Percentiles rank a stretch among this genome's conserved stretches.
phyloP scores from a whole-genome alignment of 2,329 filamentous ascomycete species.

The Apiospora phragmitis region DNA sequence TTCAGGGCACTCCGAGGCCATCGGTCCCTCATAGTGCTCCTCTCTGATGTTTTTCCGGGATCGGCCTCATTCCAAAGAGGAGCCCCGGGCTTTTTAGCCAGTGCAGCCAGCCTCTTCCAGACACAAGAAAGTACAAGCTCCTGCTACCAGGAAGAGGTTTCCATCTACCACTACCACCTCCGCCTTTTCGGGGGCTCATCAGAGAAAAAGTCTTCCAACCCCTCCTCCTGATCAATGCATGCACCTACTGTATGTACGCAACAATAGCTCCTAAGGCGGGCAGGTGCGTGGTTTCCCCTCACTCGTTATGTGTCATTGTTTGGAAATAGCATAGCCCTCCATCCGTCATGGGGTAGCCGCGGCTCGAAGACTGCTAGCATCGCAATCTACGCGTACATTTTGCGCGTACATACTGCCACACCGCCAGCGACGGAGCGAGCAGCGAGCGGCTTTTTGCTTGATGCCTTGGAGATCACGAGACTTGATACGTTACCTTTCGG shows the following conservation, averaged over 20 bases:
- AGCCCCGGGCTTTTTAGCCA: background rate
- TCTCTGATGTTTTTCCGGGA: background rate
- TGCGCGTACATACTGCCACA: background rate
- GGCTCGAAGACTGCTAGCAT: background rate
- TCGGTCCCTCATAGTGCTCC: background rate
- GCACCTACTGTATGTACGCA: background rate
- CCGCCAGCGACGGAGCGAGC: background rate
- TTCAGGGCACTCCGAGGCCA: background rate
- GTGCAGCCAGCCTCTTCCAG: slow-evolving; percentile 7
- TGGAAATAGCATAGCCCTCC: background rate
- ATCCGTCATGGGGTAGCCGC: background rate
- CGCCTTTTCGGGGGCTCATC: background rate
- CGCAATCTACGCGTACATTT: background rate
- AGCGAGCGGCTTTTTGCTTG: background rate
- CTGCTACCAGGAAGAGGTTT: background rate
- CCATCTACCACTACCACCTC: background rate
- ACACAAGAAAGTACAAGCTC: background rate
- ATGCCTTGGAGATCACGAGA: slow-evolving; percentile 4
- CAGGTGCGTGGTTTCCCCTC: background rate
- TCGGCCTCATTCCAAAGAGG: background rate
- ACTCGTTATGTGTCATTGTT: slow-evolving; percentile 1
- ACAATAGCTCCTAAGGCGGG: slow-evolving; percentile 4
- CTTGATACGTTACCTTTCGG: slow-evolving; percentile 6
- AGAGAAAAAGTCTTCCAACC: background rate
- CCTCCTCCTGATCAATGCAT: background rate